Base-by-base conservation (phyloP, 2,329 filamentous ascomycete genomes). In the Scytalidium sp. region DNA sequence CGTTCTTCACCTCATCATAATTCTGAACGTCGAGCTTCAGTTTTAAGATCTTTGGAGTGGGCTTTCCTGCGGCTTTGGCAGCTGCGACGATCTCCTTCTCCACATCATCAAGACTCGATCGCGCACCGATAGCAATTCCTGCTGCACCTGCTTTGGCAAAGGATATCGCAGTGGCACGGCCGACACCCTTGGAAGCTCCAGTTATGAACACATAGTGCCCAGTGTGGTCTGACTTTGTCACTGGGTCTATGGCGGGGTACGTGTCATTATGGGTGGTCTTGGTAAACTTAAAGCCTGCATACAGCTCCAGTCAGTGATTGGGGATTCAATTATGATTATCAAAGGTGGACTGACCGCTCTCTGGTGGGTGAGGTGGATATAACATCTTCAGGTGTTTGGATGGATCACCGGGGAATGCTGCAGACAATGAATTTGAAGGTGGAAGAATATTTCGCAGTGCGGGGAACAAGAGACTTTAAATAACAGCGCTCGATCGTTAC, bases 141-240 rank as follows among this genome's bases (percentile, higher is more conserved):
- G 71, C 67, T 32, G 72, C 75, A 8, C 75, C 75, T 3, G 80
- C 79, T 56, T 66, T 66, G 17, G 79, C 80, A 56, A 74, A 84
- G 11, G 75, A 72, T 10, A 78, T 56, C 1, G 79, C 79, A 2
- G 73, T 77, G 9, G 73, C 70, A 3, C 67, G 68, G 3, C 81
- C 80, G 27, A 81, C 73, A 3, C 79, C 78, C 36, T 73, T 75
- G 2, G 73, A 75, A 1, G 74, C 78, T 9, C 79, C 81, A 0
- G 74, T 79, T 46, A 84, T 73, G 49, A 84, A 68, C 41, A 71
- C 61, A 5, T 62, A 60, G 40, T 66, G 67, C 3, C 64, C 67
- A 2, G 58, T 46, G 22, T 75, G 69, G 51, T 75, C 56, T 13
- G 63, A 60, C n/a, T 69, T 68, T 3, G 55, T 55, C 6, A 60